Base-by-base conservation (phyloP, 2,329 filamentous ascomycete genomes). In the Colletotrichum liriopes region DNA sequence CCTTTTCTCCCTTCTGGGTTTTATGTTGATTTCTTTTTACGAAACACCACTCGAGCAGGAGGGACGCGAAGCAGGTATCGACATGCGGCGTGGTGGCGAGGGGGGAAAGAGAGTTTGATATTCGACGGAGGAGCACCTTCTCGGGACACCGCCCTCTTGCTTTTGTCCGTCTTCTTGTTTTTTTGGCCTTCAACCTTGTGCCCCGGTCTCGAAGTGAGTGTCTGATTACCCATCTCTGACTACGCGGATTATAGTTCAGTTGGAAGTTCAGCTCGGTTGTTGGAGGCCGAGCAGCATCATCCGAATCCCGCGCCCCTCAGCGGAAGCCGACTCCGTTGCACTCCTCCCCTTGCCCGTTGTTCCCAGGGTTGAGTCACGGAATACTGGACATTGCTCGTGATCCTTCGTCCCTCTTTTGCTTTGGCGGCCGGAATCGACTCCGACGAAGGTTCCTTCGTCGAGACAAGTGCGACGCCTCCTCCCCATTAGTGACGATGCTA, bases 181-280 rank as follows among this genome's bases (percentile, higher is more conserved):
- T 26, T 26, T 58, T 59, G 41, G 39, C 43, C 18, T 51, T 12
- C 35, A 4, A 26, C 47, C 55, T 20, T 47, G 23, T n/a, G 47
- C 39, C 37, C n/a, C 54, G 23, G 20, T 39, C 20, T 43, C 59
- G 45, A 47, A 32, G 59, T 43, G 37, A 32, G 16, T 52, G 35
- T 67, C 41, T 39, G 65, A 58, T 59, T 63, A 63, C 39, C 45
- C 35, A 58, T 37, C 51, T 35, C 29, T 65, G 52, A 65, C 43
- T 69, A 47, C 43, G 37, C 43, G 37, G 62, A 56, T 71, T 62
- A 56, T 32, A 71, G 64, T 68, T 71, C 65, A 61, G 56, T 51
- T 39, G 47, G 60, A 63, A 37, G 29, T 61, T 61, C 59, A 61
- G 58, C 58, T 26, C 58, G 59, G 43, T 20, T 49, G 14, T 9